These are phyloP conservation scores for Tolypocladium pustulatum DNA, from an alignment of 2,329 filamentous ascomycete species.

Conservation along the genomic window DNA sequence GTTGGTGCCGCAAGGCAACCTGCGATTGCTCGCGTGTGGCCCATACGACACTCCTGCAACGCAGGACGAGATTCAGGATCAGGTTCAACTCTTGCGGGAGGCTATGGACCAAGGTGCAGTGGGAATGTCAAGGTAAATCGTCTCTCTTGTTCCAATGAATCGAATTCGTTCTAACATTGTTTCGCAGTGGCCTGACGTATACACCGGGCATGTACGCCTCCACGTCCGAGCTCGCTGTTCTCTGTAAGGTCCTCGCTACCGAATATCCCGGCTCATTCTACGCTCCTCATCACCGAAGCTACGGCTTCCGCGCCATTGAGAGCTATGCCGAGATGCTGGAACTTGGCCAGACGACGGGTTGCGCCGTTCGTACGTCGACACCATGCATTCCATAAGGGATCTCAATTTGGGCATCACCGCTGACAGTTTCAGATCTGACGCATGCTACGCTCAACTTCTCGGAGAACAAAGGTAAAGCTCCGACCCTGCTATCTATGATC, in stretches of 20 bases:
- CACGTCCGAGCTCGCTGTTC: slow-evolving; percentile 10
- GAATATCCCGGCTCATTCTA: slow-evolving; percentile 13
- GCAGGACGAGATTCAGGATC: slow-evolving; percentile 8
- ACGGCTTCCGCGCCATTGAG: slow-evolving; percentile 11
- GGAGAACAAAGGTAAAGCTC: slow-evolving; percentile 12
- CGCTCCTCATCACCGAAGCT: slow-evolving; percentile 14
- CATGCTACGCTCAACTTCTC: slow-evolving; percentile 14
- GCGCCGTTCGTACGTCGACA: slow-evolving; percentile 11
- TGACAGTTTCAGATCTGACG: slow-evolving; percentile 9
- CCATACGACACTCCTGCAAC: slow-evolving; percentile 10
- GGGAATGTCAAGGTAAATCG: slow-evolving; percentile 12
- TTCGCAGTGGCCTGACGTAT: slow-evolving; percentile 11
- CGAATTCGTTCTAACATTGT: background rate
- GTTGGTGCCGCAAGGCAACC: slow-evolving; percentile 13
- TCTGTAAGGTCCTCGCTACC: slow-evolving; percentile 9
- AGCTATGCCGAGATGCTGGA: slow-evolving; percentile 14
- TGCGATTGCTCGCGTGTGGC: slow-evolving; percentile 12
- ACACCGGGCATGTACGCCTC: slow-evolving; percentile 16
- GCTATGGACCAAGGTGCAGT: slow-evolving; percentile 11
- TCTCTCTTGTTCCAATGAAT: background rate
- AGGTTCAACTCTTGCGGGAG: slow-evolving; percentile 9
- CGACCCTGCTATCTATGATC: slow-evolving; percentile 10
- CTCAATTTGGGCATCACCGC: background rate
- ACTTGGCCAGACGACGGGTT: slow-evolving; percentile 11
- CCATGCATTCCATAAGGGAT: background rate